These are phyloP conservation scores for Xylariaceae sp. DNA, from an alignment of 2,329 filamentous ascomycete genomes.

Conservation along the genomic window DNA sequence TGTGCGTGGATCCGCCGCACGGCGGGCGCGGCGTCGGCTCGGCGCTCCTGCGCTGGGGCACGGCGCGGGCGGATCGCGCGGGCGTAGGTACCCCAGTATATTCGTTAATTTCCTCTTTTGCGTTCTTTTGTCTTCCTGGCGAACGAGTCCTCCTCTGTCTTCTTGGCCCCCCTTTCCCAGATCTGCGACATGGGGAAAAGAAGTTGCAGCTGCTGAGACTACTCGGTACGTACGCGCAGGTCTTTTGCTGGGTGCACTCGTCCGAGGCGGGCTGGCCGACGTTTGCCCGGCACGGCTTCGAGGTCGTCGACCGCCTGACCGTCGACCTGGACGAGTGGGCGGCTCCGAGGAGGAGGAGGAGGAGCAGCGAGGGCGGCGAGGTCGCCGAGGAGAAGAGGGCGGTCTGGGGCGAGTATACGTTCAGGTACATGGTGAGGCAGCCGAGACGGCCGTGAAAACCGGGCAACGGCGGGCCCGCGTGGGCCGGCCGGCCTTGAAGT, in stretches of 20 bases:
- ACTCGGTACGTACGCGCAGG: too few relatives aligned
- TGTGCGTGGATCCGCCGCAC: constrained; percentile 23
- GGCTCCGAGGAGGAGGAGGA: background rate
- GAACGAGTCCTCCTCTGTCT: too few relatives aligned
- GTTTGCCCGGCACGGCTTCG: constrained; percentile 21
- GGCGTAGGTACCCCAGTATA: constrained; percentile 2
- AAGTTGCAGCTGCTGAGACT: too few relatives aligned
- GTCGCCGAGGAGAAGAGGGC: background rate
- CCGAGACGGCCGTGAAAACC: too few relatives aligned
- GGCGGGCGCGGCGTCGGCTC: constrained; percentile 27
- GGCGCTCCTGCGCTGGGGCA: constrained; percentile 26
- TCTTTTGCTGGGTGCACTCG: constrained; percentile 28
- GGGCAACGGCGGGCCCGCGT: too few relatives aligned
- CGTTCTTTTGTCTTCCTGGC: too few relatives aligned
- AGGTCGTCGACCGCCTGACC: background rate
- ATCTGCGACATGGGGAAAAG: too few relatives aligned
- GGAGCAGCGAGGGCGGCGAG: background rate
- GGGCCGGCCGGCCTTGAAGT: too few relatives aligned
- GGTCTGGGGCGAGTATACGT: background rate
- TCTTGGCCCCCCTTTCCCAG: too few relatives aligned
- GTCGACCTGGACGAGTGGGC: background rate
- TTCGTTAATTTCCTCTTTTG: too few relatives aligned
- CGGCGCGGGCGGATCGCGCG: constrained; percentile 20
- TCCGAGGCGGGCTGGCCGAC: constrained; percentile 23
- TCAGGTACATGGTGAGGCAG: background rate